Percentiles rank a stretch among this genome's conserved stretches.
phyloP scores from a whole-genome alignment of 768 basidiomycete genomes.

The Auriscalpium microsporum region DNA sequence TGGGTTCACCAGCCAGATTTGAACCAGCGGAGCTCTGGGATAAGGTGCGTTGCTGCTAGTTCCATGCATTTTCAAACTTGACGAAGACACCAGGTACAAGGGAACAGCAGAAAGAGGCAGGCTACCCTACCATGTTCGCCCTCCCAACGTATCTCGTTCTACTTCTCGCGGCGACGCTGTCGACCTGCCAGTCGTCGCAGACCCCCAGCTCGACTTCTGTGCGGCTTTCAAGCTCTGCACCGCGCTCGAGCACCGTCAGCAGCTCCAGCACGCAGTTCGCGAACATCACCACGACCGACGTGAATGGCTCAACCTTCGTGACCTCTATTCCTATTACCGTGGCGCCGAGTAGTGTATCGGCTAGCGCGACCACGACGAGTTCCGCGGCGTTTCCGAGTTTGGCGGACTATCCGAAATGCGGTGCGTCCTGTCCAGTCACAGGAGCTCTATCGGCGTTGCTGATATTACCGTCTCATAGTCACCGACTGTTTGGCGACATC shows the following conservation, averaged over 20 bases:
- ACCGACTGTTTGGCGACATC: slow-evolving; percentile 35
- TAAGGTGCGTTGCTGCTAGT: too few relatives aligned
- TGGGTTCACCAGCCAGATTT: too few relatives aligned
- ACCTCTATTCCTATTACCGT: slow-evolving; percentile 13
- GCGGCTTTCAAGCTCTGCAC: not conserved
- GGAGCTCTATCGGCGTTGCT: not conserved
- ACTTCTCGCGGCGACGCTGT: slow-evolving; percentile 1
- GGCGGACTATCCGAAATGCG: slow-evolving; percentile 4
- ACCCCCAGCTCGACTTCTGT: not conserved
- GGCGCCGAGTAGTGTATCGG: not conserved
- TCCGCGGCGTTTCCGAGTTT: slow-evolving; percentile 8
- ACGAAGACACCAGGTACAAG: not conserved
- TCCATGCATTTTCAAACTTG: too few relatives aligned
- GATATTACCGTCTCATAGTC: slow-evolving; percentile 24
- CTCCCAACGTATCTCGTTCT: slow-evolving; percentile 7
- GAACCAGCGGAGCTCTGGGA: too few relatives aligned
- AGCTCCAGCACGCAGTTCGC: slow-evolving; percentile 2
- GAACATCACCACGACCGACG: slow-evolving; percentile 9
- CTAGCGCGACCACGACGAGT: not conserved
- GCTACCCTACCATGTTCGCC: not conserved
- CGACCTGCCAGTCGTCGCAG: not conserved
- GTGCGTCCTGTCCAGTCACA: slow-evolving; percentile 1
- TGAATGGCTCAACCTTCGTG: slow-evolving; percentile 9
- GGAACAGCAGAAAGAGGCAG: not conserved
- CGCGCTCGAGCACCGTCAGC: not conserved